Conservation (phyloP, 169 alveolate species). For the Cryptosporidium bovis region DNA sequence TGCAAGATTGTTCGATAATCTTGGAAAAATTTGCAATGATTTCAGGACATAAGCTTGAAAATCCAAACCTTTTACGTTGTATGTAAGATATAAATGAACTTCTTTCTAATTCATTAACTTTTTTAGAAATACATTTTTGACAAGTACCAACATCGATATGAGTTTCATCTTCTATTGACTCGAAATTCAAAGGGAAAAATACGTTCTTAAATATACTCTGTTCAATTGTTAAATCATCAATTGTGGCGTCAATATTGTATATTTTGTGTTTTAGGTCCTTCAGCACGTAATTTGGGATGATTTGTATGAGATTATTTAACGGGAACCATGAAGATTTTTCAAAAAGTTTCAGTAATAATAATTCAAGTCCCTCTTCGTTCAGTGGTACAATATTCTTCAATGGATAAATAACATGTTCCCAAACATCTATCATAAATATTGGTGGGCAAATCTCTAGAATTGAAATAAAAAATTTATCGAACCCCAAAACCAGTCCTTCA, state of each 20-base stretch:
- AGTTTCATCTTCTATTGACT: constrained; percentile 4
- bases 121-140: not conserved
- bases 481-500: too few relatives aligned
- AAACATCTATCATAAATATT: not conserved
- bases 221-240: not conserved
- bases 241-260: not conserved
- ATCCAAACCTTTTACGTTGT: constrained; percentile 21
- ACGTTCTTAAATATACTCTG: not conserved
- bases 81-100: not conserved
- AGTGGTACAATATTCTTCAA: not conserved
- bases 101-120: not conserved
- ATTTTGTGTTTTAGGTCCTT: not conserved
- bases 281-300: not conserved
- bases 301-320: constrained; percentile 15
- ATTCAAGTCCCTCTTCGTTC: not conserved
- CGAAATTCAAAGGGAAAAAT: not conserved
- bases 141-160: not conserved
- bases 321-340: not conserved
- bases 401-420: constrained; percentile 39
- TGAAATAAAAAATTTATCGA: not conserved
- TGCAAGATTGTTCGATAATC: constrained; percentile 35
- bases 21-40: constrained; percentile 16
- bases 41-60: not conserved
- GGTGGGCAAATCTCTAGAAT: constrained; percentile 41
- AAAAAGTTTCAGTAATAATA: not conserved